Conservation (phyloP, 495 filamentous ascomycete species). For the Hypomontagnella monticulosa region DNA sequence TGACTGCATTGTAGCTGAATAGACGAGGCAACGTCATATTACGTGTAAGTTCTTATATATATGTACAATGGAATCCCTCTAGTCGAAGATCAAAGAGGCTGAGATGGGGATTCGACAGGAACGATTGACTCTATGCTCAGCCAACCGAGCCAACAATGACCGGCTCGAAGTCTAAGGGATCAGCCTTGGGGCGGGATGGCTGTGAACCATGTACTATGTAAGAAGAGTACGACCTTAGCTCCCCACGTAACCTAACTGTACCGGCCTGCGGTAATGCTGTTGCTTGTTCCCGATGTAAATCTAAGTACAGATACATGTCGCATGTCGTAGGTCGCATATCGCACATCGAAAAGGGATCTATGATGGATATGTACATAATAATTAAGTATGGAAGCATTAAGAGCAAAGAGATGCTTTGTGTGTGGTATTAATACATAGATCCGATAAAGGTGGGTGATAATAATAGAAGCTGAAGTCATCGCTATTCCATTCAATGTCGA, state of each 20-base stretch:
- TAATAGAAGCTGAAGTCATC: slow-evolving; percentile 39
- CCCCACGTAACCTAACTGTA: slow-evolving; percentile 36
- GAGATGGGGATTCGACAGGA: slow-evolving; percentile 22
- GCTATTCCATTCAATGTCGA: slow-evolving; percentile 4
- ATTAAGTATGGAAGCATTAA: too few species aligned
- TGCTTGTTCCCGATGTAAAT: slow-evolving; percentile 14
- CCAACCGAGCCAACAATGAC: slow-evolving; percentile 17
- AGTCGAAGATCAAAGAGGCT: slow-evolving; percentile 35
- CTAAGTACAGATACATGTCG: slow-evolving; percentile 14
- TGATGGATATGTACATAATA: slow-evolving; percentile 2
- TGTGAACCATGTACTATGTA: slow-evolving; percentile 35
- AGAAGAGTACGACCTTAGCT: slow-evolving; percentile 18
- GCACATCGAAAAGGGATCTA: background rate
- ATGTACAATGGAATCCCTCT: background rate
- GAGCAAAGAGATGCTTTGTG: background rate
- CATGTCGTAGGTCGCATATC: background rate
- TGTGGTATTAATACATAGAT: slow-evolving; percentile 2
- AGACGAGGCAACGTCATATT: too few species aligned
- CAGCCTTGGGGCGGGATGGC: slow-evolving; percentile 34
- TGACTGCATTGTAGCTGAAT: too few species aligned
- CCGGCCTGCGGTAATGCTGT: slow-evolving; percentile 22
- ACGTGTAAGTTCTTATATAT: background rate
- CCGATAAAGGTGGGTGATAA: slow-evolving; percentile 19
- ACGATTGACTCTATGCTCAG: slow-evolving; percentile 27
- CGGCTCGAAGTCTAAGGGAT: slow-evolving; percentile 13